Evolutionary conservation across 2,329 filamentous ascomycete genomes (phyloP), one percentile per base, ranked within the genome.

Genomic region (Penicillium occitanis): DNA sequence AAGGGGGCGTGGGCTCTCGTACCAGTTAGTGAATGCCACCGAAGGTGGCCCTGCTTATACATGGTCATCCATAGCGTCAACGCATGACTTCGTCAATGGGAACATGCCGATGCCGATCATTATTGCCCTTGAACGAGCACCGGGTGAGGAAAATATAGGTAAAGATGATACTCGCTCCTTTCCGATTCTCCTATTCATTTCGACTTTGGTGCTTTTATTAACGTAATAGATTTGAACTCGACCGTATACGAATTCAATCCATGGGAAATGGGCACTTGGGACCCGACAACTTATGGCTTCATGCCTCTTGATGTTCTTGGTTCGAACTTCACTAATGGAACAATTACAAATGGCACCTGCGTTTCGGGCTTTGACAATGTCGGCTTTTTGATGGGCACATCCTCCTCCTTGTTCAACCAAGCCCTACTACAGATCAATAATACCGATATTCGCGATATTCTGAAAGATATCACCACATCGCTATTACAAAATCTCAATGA

Each of bases 331-430:
- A 84, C 82, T 40, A 82, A 79, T 4, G 91, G 91, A 19, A 73
- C 75, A 4, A 76, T 95, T 22, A 79, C 85, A 0, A 74, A 80
- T 14, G 76, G 83, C 65, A 75, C 79, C 30, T 97, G 93, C 73
- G 84, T 96, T 17, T 82, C 85, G 5, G 93, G 93, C 1, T 93
- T 93, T 69, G 93, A 97, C 78, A 93, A 92, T 71, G 86, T 86
- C 33, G 91, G 91, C 6, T 97, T 87, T 73, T 82, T 96, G 33
- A 92, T 96, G 87, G 93, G 92, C 61, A 96, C 93, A 0, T 92
- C 90, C 19, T 92, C 89, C 1, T 90, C 91, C 0, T 84, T 97
- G 1, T 97, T 97, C 84, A 97, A 96, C 79, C 83, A 88, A 72
- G 86, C 91, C 71, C 78, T 96, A 25, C 82, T 93, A 2, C 78